phyloP scores from a whole-genome alignment of 768 basidiomycete species.

The Boletellus sp. region DNA sequence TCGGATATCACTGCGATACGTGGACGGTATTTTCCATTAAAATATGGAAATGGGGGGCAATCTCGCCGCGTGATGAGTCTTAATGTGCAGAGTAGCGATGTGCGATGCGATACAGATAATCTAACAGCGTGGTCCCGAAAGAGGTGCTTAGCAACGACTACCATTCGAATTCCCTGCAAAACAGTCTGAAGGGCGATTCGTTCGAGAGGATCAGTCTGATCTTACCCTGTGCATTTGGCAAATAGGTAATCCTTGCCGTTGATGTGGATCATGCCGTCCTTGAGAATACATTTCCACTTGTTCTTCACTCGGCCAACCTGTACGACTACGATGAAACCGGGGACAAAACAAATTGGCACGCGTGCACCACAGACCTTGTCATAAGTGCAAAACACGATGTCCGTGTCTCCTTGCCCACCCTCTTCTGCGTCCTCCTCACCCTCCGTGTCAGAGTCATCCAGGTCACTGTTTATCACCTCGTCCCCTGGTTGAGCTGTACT shows the following conservation, averaged over 20 bases:
- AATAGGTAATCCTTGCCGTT: constrained; percentile 98
- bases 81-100: constrained; percentile 23
- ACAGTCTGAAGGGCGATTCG: neutral
- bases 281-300: constrained; percentile 98
- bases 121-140: constrained; percentile 11
- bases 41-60: constrained; percentile 18
- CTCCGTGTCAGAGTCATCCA: constrained; percentile 93
- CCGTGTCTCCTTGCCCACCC: constrained; percentile 67
- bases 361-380: constrained; percentile 69
- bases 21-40: constrained; percentile 17
- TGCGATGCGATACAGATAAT: constrained; percentile 22
- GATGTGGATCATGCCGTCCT: constrained; percentile 96
- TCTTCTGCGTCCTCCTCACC: constrained; percentile 82
- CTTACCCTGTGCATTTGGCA: constrained; percentile 92
- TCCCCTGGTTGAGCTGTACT: constrained; percentile 43
- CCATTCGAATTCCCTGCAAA: constrained; percentile 44
- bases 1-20: constrained; percentile 5
- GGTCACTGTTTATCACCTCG: constrained; percentile 93
- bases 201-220: constrained; percentile 3
- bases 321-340: neutral
- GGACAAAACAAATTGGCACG: neutral
- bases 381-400: constrained; percentile 97
- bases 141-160: constrained; percentile 18
- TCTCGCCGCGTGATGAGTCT: constrained; percentile 19
- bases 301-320: constrained; percentile 99